Evolutionary conservation across 495 filamentous ascomycete genomes (phyloP).

Genomic region (Daldinia concentrica): DNA sequence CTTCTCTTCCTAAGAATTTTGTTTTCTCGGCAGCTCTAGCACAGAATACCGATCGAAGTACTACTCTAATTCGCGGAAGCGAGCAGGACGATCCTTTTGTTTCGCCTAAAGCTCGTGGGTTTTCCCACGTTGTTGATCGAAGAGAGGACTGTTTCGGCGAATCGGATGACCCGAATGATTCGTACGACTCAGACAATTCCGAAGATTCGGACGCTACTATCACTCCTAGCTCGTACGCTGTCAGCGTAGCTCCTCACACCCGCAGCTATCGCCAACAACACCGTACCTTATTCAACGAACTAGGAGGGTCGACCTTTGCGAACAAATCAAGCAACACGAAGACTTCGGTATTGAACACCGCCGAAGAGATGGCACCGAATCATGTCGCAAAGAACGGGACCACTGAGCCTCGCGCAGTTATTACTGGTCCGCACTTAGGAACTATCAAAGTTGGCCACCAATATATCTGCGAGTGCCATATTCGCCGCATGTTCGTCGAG

Average conservation of each 20-base stretch:
- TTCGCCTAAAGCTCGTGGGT: neutral
- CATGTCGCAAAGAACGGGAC: conserved; percentile 29
- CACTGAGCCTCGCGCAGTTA: neutral
- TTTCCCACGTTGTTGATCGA: neutral
- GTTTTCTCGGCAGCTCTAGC: neutral
- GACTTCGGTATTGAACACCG: neutral
- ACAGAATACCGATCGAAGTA: neutral
- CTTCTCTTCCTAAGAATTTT: conserved; percentile 13
- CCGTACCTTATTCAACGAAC: neutral
- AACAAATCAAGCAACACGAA: neutral
- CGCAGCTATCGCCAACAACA: neutral
- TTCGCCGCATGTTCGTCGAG: conserved; percentile 51
- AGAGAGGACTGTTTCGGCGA: conserved; percentile 3
- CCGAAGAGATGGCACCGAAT: conserved; percentile 30
- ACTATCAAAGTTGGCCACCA: conserved; percentile 52
- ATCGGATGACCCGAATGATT: conserved; percentile 10
- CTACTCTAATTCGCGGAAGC: neutral
- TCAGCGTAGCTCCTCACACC: neutral
- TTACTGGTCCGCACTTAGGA: conserved; percentile 51
- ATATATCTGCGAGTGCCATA: conserved; percentile 51
- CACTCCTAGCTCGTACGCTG: conserved; percentile 10
- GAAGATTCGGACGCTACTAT: conserved; percentile 25
- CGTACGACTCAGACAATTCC: conserved; percentile 17
- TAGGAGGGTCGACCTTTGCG: neutral
- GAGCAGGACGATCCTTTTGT: neutral